Evolutionary conservation across 2,329 filamentous ascomycete genomes (phyloP), one percentile per base, ranked within the genome.

Genomic region (Plenodomus tracheiphilus): DNA sequence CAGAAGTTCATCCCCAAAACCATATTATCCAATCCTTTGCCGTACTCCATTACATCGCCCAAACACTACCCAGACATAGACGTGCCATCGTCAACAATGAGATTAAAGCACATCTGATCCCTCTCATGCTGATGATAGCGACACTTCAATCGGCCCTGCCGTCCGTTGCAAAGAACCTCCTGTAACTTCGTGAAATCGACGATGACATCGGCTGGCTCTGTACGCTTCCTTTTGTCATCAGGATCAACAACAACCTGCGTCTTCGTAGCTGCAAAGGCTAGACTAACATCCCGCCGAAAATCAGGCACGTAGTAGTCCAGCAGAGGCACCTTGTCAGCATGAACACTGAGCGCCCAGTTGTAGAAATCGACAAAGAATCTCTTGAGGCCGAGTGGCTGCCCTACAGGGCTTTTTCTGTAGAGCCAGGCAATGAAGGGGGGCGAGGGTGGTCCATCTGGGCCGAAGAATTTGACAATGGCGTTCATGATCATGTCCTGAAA

Each of bases 121-220:
- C 15, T 4, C n/a, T 9, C 17, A 19, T 39, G 42, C 15, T 44
- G 32, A 28, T 44, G 42, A 16, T 39, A 44, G 42, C 42, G 42
- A 16, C 42, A 44, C 19, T 25, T 37, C 18, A 39, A 22, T 18
- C 18, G 16, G 11, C 18, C 21, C 18, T 30, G 20, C 5, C 34
- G 32, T 25, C 3, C 42, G 16, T 36, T 25, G 34, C 30, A 30
- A 3, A 44, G 13, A n/a, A 44, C 36, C 10, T 9, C n/a, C 16
- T 43, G n/a, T 16, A 43, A 21, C 15, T 43, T 17, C 13, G 3
- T 15, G 28, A 34, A 43, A 18, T 20, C 16, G 30, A 43, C 15
- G 8, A 43, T 11, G 7, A 43, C 28, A 21, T 43, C 41, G 3
- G 6, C 4, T n/a, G 35, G 18, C 16, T 37, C 35, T 18, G 16